Evolutionary conservation across 2,329 filamentous ascomycete species (phyloP).

Genomic region (Dothistroma pini): DNA sequence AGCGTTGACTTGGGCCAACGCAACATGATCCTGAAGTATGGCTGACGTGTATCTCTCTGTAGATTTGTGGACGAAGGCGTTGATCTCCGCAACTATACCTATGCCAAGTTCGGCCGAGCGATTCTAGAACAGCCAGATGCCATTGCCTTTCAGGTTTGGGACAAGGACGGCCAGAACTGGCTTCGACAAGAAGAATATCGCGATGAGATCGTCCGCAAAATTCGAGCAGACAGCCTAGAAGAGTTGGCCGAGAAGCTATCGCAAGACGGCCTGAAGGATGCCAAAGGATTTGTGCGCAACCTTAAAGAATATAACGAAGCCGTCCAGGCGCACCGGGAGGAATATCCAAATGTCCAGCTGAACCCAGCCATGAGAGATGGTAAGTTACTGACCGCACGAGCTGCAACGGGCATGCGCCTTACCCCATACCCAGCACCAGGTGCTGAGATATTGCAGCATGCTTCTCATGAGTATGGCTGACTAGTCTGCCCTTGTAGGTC

Average conservation of each 20-base stretch:
- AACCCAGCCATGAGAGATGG: conserved; percentile 61
- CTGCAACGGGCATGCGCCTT: too few relatives aligned
- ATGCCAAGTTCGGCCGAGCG: conserved; percentile 61
- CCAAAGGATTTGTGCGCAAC: conserved; percentile 49
- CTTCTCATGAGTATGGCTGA: too few relatives aligned
- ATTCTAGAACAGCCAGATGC: conserved; percentile 58
- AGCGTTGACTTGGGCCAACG: neutral
- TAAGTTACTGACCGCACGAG: too few relatives aligned
- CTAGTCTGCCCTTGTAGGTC: neutral
- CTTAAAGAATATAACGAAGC: conserved; percentile 57
- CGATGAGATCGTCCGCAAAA: conserved; percentile 53
- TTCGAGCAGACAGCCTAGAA: conserved; percentile 50
- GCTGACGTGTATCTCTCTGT: neutral
- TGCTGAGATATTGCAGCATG: too few relatives aligned
- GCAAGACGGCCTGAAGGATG: conserved; percentile 46
- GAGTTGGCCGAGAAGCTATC: conserved; percentile 53
- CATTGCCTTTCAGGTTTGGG: conserved; percentile 64
- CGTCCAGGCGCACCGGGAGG: conserved; percentile 45
- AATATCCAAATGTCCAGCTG: conserved; percentile 48
- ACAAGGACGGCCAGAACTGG: conserved; percentile 50
- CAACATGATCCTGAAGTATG: neutral
- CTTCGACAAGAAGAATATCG: conserved; percentile 61
- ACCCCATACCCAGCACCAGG: too few relatives aligned
- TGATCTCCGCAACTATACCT: conserved; percentile 64
- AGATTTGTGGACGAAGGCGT: conserved; percentile 58